Conservation (phyloP, 179 eudicot genomes). For the Actinidia arguta region DNA sequence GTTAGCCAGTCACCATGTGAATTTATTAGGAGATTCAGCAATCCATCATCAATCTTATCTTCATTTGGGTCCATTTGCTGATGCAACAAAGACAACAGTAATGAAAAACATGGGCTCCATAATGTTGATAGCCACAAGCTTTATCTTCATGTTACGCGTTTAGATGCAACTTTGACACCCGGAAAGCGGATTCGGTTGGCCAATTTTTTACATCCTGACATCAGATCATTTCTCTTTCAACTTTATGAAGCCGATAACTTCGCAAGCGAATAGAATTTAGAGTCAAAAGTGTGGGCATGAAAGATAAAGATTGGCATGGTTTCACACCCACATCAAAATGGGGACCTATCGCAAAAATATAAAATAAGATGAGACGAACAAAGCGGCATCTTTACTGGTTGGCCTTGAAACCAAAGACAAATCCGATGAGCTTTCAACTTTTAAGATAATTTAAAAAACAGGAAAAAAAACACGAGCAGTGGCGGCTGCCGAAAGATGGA, state of each 20-base stretch:
- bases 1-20: neutral
- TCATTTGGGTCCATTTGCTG: constrained; percentile 18
- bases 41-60: constrained; percentile 47
- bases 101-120: constrained; percentile 17
- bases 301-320: neutral
- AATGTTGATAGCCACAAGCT: constrained; percentile 36
- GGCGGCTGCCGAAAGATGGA: constrained; percentile 24
- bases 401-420: constrained; percentile 27
- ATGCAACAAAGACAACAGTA: constrained; percentile 3
- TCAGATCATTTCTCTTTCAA: neutral
- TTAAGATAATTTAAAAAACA: constrained; percentile 20
- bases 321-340: neutral
- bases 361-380: constrained; percentile 15
- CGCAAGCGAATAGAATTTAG: no score
- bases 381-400: constrained; percentile 18
- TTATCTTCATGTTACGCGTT: constrained; percentile 31
- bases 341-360: neutral
- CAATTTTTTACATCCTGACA: neutral
- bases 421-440: constrained; percentile 27
- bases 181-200: constrained; percentile 5
- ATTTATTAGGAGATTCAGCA: neutral
- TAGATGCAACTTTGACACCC: constrained; percentile 16
- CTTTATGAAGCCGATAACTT: neutral
- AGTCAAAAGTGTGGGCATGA: no score
- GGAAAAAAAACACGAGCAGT: neutral